Conservation (phyloP, 2,329 filamentous ascomycete species). For the Clonostachys byssicola region DNA sequence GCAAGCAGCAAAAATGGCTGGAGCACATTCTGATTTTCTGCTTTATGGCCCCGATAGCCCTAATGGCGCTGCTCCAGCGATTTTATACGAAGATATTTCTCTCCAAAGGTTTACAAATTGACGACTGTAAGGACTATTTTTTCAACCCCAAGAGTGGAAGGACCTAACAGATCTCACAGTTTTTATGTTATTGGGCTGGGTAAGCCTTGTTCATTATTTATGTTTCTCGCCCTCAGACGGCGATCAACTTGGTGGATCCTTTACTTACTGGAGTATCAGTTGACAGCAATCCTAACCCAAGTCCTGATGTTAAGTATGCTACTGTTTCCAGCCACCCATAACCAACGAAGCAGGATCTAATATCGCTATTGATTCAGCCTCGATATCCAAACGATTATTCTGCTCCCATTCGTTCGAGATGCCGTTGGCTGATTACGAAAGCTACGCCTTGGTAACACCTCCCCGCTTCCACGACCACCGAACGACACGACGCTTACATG, state of each 20-base stretch:
- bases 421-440: constrained; percentile 9
- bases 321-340: too few relatives aligned
- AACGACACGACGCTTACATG: neutral
- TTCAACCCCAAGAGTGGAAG: neutral
- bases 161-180: constrained; percentile 1
- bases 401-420: constrained; percentile 14
- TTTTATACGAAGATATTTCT: constrained; percentile 22
- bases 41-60: constrained; percentile 13
- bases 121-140: constrained; percentile 13
- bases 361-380: neutral
- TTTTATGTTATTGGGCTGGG: constrained; percentile 4
- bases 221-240: too few relatives aligned
- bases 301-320: too few relatives aligned
- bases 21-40: constrained; percentile 18
- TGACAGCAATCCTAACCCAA: too few relatives aligned
- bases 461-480: too few relatives aligned
- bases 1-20: constrained; percentile 6
- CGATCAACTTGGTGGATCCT: too few relatives aligned
- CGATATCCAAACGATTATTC: constrained; percentile 8
- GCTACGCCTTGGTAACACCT: constrained; percentile 7
- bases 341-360: too few relatives aligned
- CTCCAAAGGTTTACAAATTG: constrained; percentile 12
- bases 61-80: constrained; percentile 15
- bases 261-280: too few relatives aligned
- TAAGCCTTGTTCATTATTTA: neutral